phyloP scores from a whole-genome alignment of 768 basidiomycete species.

The Mycena maculata region DNA sequence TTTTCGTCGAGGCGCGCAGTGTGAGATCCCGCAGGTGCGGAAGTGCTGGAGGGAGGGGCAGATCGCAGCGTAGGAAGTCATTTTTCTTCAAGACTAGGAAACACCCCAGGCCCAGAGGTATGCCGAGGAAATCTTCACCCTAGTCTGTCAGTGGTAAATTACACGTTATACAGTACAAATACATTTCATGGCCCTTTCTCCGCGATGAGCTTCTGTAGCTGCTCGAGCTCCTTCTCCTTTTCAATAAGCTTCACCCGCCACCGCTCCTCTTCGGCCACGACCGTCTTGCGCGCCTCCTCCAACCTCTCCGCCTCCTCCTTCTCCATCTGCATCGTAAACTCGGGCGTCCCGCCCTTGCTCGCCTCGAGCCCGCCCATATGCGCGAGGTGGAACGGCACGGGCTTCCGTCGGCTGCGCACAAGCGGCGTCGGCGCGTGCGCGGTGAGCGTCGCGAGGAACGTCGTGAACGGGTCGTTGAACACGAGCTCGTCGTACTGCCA shows the following conservation, averaged over 20 bases:
- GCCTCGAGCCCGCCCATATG: constrained; percentile 74
- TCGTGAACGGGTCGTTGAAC: constrained; percentile 91
- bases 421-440: constrained; percentile 87
- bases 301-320: constrained; percentile 85
- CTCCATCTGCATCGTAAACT: constrained; percentile 89
- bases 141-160: no score
- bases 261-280: constrained; percentile 82
- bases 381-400: constrained; percentile 80
- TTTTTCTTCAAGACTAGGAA: no score
- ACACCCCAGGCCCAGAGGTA: no score
- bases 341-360: constrained; percentile 76
- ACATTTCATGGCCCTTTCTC: constrained; percentile 18
- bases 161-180: background rate
- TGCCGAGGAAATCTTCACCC: no score
- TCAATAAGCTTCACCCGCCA: constrained; percentile 76
- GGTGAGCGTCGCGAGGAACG: constrained; percentile 85
- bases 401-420: constrained; percentile 68
- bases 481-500: constrained; percentile 99
- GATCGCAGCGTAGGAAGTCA: no score
- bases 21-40: no score
- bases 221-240: constrained; percentile 84
- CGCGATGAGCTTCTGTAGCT: constrained; percentile 69
- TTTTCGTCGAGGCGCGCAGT: no score
- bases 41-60: no score
- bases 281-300: constrained; percentile 76